Percentiles rank a stretch among this genome's conserved stretches.
Evolutionary conservation across 2,329 filamentous ascomycete genomes (phyloP).

Genomic region (Hypoxylon sp.): DNA sequence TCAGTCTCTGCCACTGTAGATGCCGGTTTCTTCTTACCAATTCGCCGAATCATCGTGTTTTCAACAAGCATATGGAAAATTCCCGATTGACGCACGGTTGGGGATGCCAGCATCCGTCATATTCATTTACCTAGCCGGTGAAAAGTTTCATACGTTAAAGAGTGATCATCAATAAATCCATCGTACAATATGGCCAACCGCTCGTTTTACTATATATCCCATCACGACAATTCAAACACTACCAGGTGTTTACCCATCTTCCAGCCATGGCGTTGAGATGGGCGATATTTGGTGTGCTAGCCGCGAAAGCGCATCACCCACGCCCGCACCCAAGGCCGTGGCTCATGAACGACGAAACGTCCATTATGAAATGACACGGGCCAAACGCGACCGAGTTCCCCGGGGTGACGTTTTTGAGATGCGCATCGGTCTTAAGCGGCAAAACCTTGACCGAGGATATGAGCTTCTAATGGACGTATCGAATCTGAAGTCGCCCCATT

Average conservation of each 20-base stretch:
- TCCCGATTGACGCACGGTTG: not conserved
- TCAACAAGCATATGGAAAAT: not conserved
- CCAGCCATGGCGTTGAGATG: not conserved
- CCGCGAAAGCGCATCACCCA: not conserved
- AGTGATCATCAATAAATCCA: not conserved
- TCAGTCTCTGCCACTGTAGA: too few relatives aligned
- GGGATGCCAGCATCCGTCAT: not conserved
- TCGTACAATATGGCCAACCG: not conserved
- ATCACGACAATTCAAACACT: too few relatives aligned
- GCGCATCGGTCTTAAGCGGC: slow-evolving; percentile 40
- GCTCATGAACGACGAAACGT: not conserved
- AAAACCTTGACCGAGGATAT: slow-evolving; percentile 42
- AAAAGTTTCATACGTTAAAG: not conserved
- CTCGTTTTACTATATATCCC: not conserved
- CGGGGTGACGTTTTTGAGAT: slow-evolving; percentile 24
- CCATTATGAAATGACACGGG: not conserved
- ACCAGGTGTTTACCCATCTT: too few relatives aligned
- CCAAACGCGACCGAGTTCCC: slow-evolving; percentile 4
- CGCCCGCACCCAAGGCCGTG: not conserved
- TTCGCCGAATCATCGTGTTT: not conserved
- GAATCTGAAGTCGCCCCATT: slow-evolving; percentile 48
- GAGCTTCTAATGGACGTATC: slow-evolving; percentile 50
- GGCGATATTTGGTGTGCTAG: not conserved
- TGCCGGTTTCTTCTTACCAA: too few relatives aligned
- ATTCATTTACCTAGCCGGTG: not conserved